These are phyloP conservation scores for Phytophthora syringae DNA, from an alignment of 352 stramenopile genomes.

Conservation along the genomic window DNA sequence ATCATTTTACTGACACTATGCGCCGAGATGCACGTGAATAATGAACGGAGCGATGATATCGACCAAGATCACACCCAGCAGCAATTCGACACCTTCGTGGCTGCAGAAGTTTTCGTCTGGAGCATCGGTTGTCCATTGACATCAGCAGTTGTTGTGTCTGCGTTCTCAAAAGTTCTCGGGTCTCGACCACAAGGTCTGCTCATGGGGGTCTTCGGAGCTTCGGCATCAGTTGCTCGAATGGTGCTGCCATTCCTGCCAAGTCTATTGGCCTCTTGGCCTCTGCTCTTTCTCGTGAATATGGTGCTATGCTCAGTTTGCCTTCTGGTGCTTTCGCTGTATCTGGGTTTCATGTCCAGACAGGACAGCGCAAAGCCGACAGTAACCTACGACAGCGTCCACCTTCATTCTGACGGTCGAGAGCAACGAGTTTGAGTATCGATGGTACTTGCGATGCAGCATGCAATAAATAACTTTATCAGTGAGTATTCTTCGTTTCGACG, in stretches of 20 bases:
- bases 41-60: slow-evolving; percentile 8
- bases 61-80: slow-evolving; percentile 17
- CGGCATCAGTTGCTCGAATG: slow-evolving; percentile 62
- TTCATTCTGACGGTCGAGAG: slow-evolving; percentile 32
- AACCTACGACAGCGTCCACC: slow-evolving; percentile 30
- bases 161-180: slow-evolving; percentile 68
- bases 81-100: slow-evolving; percentile 45
- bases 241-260: slow-evolving; percentile 64
- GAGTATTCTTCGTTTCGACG: slow-evolving; percentile 10
- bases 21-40: slow-evolving; percentile 17
- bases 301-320: slow-evolving; percentile 52
- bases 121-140: slow-evolving; percentile 66
- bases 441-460: background rate
- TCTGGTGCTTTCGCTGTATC: slow-evolving; percentile 38
- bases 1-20: slow-evolving; percentile 45
- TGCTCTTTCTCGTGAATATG: slow-evolving; percentile 56
- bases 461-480: slow-evolving; percentile 21
- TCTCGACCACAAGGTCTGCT: slow-evolving; percentile 53
- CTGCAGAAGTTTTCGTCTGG: slow-evolving; percentile 63
- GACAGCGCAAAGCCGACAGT: background rate
- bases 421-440: slow-evolving; percentile 2
- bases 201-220: slow-evolving; percentile 71
- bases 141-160: slow-evolving; percentile 57
- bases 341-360: slow-evolving; percentile 27
- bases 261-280: slow-evolving; percentile 47